A percentile compares a stretch with the other conserved stretches of the same genome.
These are phyloP conservation scores for Celoporthe dispersa DNA, from an alignment of 2,329 filamentous ascomycete species.

Conservation along the genomic window DNA sequence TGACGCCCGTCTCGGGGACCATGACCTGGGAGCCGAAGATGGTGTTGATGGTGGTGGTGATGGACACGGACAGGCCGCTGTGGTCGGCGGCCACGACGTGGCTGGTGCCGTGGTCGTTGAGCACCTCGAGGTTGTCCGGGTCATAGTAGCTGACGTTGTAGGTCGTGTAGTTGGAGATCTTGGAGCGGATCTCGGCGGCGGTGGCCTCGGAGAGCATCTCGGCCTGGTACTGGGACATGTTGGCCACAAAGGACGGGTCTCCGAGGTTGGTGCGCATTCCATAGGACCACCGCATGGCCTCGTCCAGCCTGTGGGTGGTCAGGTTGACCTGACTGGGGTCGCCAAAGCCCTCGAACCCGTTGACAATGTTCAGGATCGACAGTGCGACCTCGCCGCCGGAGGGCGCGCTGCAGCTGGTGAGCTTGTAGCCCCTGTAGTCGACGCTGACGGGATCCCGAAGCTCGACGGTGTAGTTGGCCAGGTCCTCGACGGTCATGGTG, in stretches of 20 bases:
- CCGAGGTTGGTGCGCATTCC: conserved; percentile 74
- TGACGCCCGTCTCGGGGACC: conserved; percentile 80
- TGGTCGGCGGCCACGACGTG: conserved; percentile 71
- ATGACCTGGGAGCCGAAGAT: conserved; percentile 77
- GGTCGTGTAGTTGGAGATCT: conserved; percentile 48
- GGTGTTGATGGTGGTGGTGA: conserved; percentile 83
- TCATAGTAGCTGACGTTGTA: conserved; percentile 49
- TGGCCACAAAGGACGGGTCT: conserved; percentile 71
- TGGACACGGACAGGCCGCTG: conserved; percentile 71
- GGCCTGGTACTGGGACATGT: conserved; percentile 65
- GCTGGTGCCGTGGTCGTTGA: conserved; percentile 69
- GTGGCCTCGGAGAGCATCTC: conserved; percentile 65
- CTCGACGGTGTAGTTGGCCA: conserved; percentile 72
- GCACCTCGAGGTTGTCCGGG: conserved; percentile 49
- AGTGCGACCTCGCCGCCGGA: conserved; percentile 74
- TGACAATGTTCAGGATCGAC: conserved; percentile 74
- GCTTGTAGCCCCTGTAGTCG: conserved; percentile 70
- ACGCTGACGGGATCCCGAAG: conserved; percentile 65
- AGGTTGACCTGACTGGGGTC: conserved; percentile 56
- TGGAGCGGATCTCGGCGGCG: conserved; percentile 56
- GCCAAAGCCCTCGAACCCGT: conserved; percentile 71
- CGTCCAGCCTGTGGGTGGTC: conserved; percentile 79
- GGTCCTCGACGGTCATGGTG: conserved; percentile 76
- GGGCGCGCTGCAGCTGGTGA: conserved; percentile 71
- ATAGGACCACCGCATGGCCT: conserved; percentile 83